These are phyloP conservation scores for Dioscorea dumetorum DNA, from an alignment of 106 monocot species.

Conservation along the genomic window DNA sequence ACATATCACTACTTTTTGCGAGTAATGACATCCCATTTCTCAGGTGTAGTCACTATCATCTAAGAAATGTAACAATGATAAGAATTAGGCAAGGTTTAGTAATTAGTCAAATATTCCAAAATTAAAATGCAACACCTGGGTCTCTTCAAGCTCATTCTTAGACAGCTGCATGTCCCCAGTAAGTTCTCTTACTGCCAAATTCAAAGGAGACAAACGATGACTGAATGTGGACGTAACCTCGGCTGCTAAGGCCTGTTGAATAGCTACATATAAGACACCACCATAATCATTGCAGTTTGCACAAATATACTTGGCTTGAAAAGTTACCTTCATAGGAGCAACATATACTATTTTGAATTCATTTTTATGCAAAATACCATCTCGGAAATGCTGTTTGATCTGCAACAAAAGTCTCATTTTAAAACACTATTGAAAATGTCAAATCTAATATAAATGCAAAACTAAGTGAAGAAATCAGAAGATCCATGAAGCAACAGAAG, in stretches of 20 bases:
- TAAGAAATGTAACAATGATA: conserved; percentile 6
- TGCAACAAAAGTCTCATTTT: conserved; percentile 23
- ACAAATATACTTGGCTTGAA: neutral
- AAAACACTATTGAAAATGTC: neutral
- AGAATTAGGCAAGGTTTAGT: no score
- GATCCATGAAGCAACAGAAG: no score
- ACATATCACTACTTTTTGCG: conserved; percentile 99
- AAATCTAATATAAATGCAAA: neutral
- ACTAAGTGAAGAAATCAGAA: neutral
- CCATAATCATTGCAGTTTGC: no score
- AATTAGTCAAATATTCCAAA: no score
- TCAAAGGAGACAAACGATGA: conserved; percentile 71
- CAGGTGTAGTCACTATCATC: conserved; percentile 99
- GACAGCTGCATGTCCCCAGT: conserved; percentile 98
- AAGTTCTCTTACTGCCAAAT: conserved; percentile 78
- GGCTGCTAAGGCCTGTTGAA: conserved; percentile 71
- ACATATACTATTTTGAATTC: conserved; percentile 97
- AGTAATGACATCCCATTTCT: conserved; percentile 98
- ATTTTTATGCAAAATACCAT: conserved; percentile 78
- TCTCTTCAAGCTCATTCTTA: conserved; percentile 80
- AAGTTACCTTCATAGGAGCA: conserved; percentile 94
- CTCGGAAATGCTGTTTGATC: conserved; percentile 83
- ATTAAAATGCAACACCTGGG: conserved; percentile 41
- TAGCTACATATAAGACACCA: no score
- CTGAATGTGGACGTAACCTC: conserved; percentile 88